Conservation (phyloP, 352 stramenopile genomes). For the Globisporangium polare region DNA sequence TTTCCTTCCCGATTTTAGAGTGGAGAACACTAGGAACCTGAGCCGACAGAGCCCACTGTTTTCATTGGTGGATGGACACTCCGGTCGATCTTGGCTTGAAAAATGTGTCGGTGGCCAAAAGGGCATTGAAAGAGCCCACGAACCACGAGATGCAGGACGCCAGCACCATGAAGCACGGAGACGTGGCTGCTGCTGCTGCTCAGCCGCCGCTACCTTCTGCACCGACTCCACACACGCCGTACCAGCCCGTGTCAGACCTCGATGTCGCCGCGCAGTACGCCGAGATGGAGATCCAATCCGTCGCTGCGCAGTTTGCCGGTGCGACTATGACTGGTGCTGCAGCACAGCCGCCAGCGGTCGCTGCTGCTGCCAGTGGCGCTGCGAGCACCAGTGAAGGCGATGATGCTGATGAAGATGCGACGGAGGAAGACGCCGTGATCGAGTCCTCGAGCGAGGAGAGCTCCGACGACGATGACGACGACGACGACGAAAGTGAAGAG, state of each 20-base stretch:
- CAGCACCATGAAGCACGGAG: background rate
- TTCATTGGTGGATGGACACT: constrained; percentile 25
- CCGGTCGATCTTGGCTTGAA: background rate
- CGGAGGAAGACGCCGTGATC: constrained; percentile 4
- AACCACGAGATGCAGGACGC: constrained; percentile 10
- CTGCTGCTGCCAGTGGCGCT: constrained; percentile 1
- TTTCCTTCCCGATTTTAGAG: constrained; percentile 8
- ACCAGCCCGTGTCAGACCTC: constrained; percentile 34
- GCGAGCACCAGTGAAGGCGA: background rate
- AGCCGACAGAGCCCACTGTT: constrained; percentile 12
- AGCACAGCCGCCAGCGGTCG: constrained; percentile 3
- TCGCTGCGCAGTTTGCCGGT: constrained; percentile 38
- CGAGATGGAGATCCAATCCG: constrained; percentile 41
- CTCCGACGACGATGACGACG: constrained; percentile 21
- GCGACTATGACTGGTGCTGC: constrained; percentile 15
- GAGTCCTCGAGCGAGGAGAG: constrained; percentile 18
- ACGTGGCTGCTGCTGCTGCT: too few relatives aligned
- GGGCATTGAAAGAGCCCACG: constrained; percentile 10
- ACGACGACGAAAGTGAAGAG: constrained; percentile 23
- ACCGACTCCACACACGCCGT: background rate
- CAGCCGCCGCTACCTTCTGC: background rate
- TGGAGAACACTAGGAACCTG: background rate
- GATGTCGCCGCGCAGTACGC: constrained; percentile 52
- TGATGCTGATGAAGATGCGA: constrained; percentile 22
- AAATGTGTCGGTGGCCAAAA: constrained; percentile 5